Evolutionary conservation across 2,329 filamentous ascomycete genomes (phyloP).

Genomic region (Fusarium coicis): DNA sequence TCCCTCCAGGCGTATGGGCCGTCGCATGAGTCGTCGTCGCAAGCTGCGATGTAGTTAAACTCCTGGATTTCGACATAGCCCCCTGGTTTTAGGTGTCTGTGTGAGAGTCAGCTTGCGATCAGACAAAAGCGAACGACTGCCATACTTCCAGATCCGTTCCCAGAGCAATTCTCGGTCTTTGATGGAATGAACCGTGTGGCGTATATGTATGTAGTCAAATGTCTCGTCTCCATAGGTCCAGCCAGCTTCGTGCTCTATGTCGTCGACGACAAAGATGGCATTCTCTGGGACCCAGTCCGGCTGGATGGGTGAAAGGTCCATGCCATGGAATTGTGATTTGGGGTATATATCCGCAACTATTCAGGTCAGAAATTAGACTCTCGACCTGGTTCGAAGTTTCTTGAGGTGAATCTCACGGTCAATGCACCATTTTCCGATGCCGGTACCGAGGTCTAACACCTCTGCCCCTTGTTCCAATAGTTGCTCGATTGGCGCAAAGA

Average conservation of each 20-base stretch:
- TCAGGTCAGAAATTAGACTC: conserved; percentile 15
- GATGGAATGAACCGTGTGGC: conserved; percentile 59
- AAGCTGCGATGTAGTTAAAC: conserved; percentile 53
- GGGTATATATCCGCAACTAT: conserved; percentile 61
- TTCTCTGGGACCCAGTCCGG: conserved; percentile 63
- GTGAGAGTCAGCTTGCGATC: background rate
- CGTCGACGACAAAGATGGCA: conserved; percentile 62
- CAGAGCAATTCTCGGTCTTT: conserved; percentile 55
- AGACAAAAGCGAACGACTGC: background rate
- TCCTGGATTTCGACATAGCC: conserved; percentile 64
- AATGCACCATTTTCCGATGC: conserved; percentile 63
- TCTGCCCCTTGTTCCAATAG: conserved; percentile 52
- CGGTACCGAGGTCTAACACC: conserved; percentile 63
- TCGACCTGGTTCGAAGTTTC: background rate
- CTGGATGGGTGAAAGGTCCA: conserved; percentile 64
- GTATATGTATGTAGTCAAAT: conserved; percentile 62
- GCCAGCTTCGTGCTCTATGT: conserved; percentile 62
- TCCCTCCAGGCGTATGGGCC: conserved; percentile 60
- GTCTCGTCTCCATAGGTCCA: conserved; percentile 59
- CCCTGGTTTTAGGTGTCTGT: conserved; percentile 62
- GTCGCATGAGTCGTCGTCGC: conserved; percentile 58
- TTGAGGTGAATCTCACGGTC: conserved; percentile 54
- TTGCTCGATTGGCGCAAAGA: conserved; percentile 57
- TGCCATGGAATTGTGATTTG: conserved; percentile 56
- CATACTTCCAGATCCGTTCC: conserved; percentile 56